Base-by-base conservation (phyloP, 768 basidiomycete genomes). In the Obba rivulosa region DNA sequence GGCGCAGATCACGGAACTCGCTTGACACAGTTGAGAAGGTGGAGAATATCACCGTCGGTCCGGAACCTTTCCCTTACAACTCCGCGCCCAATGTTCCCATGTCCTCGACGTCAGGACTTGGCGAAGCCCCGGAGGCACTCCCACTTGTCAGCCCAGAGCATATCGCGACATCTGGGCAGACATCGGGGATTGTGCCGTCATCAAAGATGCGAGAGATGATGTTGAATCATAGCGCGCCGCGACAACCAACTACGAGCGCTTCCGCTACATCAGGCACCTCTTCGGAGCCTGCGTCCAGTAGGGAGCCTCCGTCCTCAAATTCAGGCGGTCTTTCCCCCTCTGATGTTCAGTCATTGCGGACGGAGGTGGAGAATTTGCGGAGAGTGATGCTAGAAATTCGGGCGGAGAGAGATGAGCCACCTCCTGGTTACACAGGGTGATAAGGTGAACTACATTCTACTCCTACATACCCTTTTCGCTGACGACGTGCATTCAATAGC, bases 311-410 rank as follows among this genome's bases (percentile, higher is more conserved):
- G 1, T 40, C 46, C 21, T 40, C 38, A 13, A 39, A 39, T 2
- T 11, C 36, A 16, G 31, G 28, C 3, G 16, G 23, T 4, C 18
- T 59, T 1, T 55, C 61, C 11, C 55, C 55, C 9, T 37, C 31
- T 7, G 61, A 62, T 16, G 57, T 60, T 4, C 35, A 41, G 8
- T 56, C 54, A 4, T 39, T 69, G 17, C 57, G 63, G 1, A 48
- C 60, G 20, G 66, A 66, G 50, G 63, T 66, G 10, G 62, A 62
- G 49, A 55, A 59, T 34, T 43, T 63, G 43, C 57, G 58, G 20
- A 51, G 56, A 13, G 58, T 55, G 11, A 60, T 63, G 60, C 49
- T 62, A 46, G 46, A 53, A 45, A 41, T 65, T 17, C 58, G 55
- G n/a, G 42, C 38, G 11, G 61, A 62, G 22, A 23, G 60, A 34